Percentiles rank a stretch among this genome's conserved stretches.
phyloP scores from a whole-genome alignment of 1,284 basidiomycete species.

The Sporisorium scitamineum region DNA sequence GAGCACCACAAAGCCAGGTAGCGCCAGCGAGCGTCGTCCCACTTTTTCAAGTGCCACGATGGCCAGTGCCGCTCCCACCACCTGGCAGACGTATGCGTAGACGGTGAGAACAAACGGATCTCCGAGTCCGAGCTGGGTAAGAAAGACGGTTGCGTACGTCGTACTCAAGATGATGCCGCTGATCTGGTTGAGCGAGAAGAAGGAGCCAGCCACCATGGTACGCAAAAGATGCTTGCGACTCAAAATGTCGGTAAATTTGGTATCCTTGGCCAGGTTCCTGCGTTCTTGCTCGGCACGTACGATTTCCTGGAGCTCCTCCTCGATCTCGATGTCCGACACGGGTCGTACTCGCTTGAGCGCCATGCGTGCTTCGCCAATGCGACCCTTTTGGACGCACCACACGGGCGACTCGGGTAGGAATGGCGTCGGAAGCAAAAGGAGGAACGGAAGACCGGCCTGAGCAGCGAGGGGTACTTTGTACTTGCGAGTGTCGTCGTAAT shows the following conservation, averaged over 20 bases:
- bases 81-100: slow-evolving; percentile 49
- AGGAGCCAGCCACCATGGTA: slow-evolving; percentile 56
- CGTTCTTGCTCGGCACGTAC: slow-evolving; percentile 54
- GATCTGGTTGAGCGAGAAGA: slow-evolving; percentile 61
- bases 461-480: slow-evolving; percentile 56
- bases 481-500: slow-evolving; percentile 30
- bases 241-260: slow-evolving; percentile 56
- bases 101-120: slow-evolving; percentile 57
- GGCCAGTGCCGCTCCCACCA: slow-evolving; percentile 50
- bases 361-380: slow-evolving; percentile 48
- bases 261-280: slow-evolving; percentile 33
- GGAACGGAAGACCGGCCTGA: slow-evolving; percentile 48
- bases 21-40: slow-evolving; percentile 51
- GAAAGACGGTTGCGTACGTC: slow-evolving; percentile 58
- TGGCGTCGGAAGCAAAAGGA: slow-evolving; percentile 42
- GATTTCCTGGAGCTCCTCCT: slow-evolving; percentile 49
- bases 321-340: slow-evolving; percentile 46
- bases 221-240: slow-evolving; percentile 47
- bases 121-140: slow-evolving; percentile 51
- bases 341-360: slow-evolving; percentile 44
- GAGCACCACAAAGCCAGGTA: slow-evolving; percentile 53
- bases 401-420: slow-evolving; percentile 55
- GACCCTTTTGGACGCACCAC: slow-evolving; percentile 56
- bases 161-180: slow-evolving; percentile 61
- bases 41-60: slow-evolving; percentile 55